Evolutionary conservation across 345 rosid genomes (phyloP).

Genomic region (Brassica rapa): DNA sequence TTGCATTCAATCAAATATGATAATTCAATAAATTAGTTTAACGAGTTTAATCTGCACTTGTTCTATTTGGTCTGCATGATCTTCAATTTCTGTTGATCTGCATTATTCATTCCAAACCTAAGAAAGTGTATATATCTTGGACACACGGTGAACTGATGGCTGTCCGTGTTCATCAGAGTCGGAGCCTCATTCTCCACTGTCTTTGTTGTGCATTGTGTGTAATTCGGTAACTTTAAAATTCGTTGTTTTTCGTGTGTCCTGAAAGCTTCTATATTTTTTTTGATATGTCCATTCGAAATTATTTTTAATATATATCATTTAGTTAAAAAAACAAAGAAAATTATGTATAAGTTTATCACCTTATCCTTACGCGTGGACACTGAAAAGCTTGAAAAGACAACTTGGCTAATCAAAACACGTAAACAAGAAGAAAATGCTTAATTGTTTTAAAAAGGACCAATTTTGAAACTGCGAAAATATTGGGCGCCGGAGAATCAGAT

Average conservation of each 20-base stretch:
- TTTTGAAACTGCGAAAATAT: not conserved
- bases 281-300: not conserved
- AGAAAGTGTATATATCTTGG: too few species aligned
- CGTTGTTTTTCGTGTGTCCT: not conserved
- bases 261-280: not conserved
- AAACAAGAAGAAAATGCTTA: not conserved
- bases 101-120: too few species aligned
- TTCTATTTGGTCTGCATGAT: too few species aligned
- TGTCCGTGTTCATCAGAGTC: not conserved
- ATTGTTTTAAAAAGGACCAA: not conserved
- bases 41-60: too few species aligned
- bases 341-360: not conserved
- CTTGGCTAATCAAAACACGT: too few species aligned
- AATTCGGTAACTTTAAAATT: too few species aligned
- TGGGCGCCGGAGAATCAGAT: not conserved
- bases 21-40: too few species aligned
- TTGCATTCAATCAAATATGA: too few species aligned
- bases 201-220: not conserved
- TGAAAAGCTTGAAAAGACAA: not conserved
- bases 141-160: not conserved
- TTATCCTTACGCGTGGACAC: constrained; percentile 14
- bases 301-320: too few species aligned
- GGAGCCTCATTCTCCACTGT: not conserved
- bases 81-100: too few species aligned
- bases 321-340: not conserved